phyloP scores from a whole-genome alignment of 2,329 filamentous ascomycete species.

The Pseudogymnoascus sp. region DNA sequence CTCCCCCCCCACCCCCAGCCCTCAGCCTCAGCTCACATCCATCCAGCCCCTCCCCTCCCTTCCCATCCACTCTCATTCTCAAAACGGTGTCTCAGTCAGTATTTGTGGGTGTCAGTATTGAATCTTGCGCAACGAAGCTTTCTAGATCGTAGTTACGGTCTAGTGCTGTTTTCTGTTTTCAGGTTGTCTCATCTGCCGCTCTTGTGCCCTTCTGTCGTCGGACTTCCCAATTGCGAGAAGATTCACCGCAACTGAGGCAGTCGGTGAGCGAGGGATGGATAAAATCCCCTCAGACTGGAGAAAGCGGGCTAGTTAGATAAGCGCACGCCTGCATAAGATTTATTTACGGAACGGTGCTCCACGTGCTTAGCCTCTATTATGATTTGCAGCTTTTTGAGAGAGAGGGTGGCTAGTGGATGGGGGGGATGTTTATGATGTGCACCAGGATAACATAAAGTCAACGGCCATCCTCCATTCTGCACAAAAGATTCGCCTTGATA shows the following conservation, averaged over 20 bases:
- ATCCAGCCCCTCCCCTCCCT: neutral
- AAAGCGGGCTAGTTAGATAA: constrained; percentile 1
- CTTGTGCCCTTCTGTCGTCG: neutral
- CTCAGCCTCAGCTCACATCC: neutral
- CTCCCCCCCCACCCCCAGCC: neutral
- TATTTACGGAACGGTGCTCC: constrained; percentile 3
- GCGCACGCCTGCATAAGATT: constrained; percentile 3
- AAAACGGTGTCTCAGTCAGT: constrained; percentile 1
- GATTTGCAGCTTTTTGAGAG: neutral
- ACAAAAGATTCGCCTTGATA: neutral
- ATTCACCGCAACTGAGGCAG: constrained; percentile 1
- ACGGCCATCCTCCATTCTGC: constrained; percentile 5
- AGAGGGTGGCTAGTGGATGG: neutral
- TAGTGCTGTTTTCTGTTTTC: constrained; percentile 1
- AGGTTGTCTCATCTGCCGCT: constrained; percentile 2
- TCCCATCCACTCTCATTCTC: neutral
- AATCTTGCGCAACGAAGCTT: constrained; percentile 7
- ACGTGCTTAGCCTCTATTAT: constrained; percentile 6
- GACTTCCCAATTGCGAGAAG: constrained; percentile 6
- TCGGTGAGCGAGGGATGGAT: constrained; percentile 1
- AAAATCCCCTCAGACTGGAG: neutral
- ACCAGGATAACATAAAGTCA: constrained; percentile 5
- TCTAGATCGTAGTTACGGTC: constrained; percentile 3
- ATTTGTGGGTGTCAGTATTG: constrained; percentile 7
- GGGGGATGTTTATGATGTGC: neutral